Evolutionary conservation across 148 eudicot species (phyloP).

Genomic region (Camellia granthamiana): DNA sequence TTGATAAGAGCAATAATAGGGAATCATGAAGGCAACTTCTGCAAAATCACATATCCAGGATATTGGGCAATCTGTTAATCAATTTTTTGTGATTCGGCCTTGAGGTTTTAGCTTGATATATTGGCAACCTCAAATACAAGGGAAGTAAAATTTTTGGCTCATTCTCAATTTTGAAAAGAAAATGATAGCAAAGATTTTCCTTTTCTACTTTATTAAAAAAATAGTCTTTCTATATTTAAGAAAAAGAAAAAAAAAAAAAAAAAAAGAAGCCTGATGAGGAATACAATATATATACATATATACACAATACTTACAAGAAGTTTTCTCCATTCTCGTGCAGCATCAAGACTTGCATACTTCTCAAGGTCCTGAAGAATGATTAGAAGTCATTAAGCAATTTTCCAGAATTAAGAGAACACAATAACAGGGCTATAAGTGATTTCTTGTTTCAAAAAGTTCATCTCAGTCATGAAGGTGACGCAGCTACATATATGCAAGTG

Average conservation of each 20-base stretch:
- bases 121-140: background rate
- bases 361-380: constrained; percentile 63
- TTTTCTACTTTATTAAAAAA: background rate
- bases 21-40: background rate
- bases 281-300: background rate
- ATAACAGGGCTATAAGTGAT: no score
- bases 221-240: background rate
- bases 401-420: background rate
- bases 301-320: constrained; percentile 72
- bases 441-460: no score
- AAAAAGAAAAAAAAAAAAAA: background rate
- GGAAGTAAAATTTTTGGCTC: background rate
- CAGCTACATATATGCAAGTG: background rate
- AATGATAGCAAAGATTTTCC: background rate
- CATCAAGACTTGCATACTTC: constrained; percentile 72
- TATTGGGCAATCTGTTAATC: background rate
- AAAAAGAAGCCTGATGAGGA: background rate
- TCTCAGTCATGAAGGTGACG: no score
- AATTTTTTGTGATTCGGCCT: background rate
- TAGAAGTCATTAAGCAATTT: background rate
- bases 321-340: constrained; percentile 84
- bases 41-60: background rate
- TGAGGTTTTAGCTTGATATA: background rate
- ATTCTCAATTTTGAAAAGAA: background rate
- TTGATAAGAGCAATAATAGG: background rate